A percentile compares a stretch with the other conserved stretches of the same genome.
Evolutionary conservation across 2,329 filamentous ascomycete species (phyloP).

Genomic region (Hymenoscyphus scutula): DNA sequence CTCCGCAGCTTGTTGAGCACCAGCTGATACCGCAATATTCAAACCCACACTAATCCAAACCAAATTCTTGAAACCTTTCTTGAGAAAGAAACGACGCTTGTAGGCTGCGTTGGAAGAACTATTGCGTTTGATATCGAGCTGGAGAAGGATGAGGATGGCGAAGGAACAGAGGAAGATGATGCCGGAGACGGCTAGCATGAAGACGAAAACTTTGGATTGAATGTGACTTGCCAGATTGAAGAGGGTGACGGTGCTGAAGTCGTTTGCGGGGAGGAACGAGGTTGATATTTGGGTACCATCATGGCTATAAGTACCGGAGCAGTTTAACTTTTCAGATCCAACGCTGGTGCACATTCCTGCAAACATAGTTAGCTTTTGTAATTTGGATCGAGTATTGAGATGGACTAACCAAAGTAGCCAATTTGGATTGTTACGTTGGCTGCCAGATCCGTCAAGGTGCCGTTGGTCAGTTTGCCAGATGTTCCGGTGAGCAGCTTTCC

Average conservation of each 20-base stretch:
- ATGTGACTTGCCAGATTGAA: constrained; percentile 7
- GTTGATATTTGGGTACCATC: constrained; percentile 8
- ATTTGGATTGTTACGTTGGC: constrained; percentile 4
- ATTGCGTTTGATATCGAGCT: constrained; percentile 2
- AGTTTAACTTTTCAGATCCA: not conserved
- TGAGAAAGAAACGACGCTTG: constrained; percentile 1
- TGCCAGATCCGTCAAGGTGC: constrained; percentile 3
- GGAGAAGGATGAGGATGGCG: not conserved
- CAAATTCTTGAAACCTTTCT: constrained; percentile 8
- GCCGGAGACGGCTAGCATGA: constrained; percentile 3
- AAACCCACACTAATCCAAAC: constrained; percentile 7
- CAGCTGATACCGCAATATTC: constrained; percentile 5
- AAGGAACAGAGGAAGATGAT: constrained; percentile 6
- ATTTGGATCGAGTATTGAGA: not conserved
- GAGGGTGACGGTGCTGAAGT: constrained; percentile 12
- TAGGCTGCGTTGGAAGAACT: not conserved
- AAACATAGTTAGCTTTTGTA: not conserved
- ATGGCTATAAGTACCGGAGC: constrained; percentile 6
- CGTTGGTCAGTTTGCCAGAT: not conserved
- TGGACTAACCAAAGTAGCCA: constrained; percentile 11
- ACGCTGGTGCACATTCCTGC: constrained; percentile 10
- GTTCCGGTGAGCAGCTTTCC: not conserved
- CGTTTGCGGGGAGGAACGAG: constrained; percentile 7
- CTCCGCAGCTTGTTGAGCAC: constrained; percentile 7
- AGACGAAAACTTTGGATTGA: constrained; percentile 12